Base-by-base conservation (phyloP, 805 yeast genomes). In the Ogataea populi-albae region DNA sequence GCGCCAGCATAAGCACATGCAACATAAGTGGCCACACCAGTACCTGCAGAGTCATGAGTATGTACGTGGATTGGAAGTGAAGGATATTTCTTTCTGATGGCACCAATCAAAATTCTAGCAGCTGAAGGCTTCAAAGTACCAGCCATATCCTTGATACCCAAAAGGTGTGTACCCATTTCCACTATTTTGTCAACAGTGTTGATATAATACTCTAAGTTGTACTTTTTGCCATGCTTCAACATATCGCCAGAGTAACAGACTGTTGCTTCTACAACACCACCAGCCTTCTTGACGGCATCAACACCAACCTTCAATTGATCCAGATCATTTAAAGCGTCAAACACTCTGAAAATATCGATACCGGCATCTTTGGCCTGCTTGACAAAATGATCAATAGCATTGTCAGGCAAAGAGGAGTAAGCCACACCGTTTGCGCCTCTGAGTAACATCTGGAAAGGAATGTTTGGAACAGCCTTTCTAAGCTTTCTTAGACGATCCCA, bases 391-490 rank as follows among this genome's bases (percentile, higher is more conserved):
- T 93, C 97, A 65, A 93, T 93, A 35, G 98, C 98, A 56, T 93
- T 93, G 65, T 93, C 99, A 30, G 99, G 98, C 59, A 93, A 72
- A 5, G 98, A 89, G 34, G 96, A 85, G 72, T 93, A 93, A 17
- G 98, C 98, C 40, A 93, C 95, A 68, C 99, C 99, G 61, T 93
- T 93, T 41, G 99, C 99, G 63, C 99, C 99, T 72, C 99, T 81
- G 63, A 93, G 76, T 59, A 93, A 75, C 99, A 93, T 93, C 72
- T 93, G 98, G 84, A 93, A 93, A 37, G 98, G 98, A 61, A 93
- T 88, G 69, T 93, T 93, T 59, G 99, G 99, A 45, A 94, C 98
- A 40, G 83, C 74, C 55, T 75, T 75, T 66, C 98, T 79, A 65
- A 93, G 71, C 64, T 78, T 75, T 64, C 95, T 79, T 63, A 93